Evolutionary conservation across 148 eudicot species (phyloP), one percentile per base, ranked within the genome.

Genomic region (Beta vulgaris): DNA sequence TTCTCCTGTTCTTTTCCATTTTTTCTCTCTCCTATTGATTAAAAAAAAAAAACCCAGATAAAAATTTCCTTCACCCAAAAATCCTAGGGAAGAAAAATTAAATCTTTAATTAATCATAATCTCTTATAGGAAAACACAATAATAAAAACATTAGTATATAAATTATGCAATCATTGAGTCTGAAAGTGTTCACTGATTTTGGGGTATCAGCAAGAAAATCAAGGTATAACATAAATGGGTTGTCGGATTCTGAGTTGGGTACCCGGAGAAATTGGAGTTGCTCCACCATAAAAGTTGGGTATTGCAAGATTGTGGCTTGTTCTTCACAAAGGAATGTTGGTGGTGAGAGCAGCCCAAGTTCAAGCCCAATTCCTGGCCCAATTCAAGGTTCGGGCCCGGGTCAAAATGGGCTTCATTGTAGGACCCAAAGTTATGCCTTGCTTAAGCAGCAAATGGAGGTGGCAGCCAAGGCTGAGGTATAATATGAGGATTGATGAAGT

Each of bases 391-490:
- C 78, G 76, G 53, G 16, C 12, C 71, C 42, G 35, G 71, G 35
- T 40, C 53, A 42, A 25, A 77, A 75, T 48, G 86, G 93, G 75
- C 65, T 72, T 49, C 68, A 87, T 3, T 83, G 89, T 31, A 65
- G 96, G 60, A 91, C 86, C 76, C 93, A 92, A 73, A 88, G 88
- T 25, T 92, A 95, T 82, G 96, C 92, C 72, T 60, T 92, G 72
- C 82, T 95, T 86, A 95, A 92, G 81, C 99, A 90, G 71, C 89
- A 91, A 76, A 81, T 95, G 99, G 96, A 92, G 80, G 91, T 95
- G 11, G 99, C 99, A 43, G 90, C 97, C 5, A 91, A 95, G 84
- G 85, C 96, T 37, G 99, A 95, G 96, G 99, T 91, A 10, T 36
- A 7, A 1, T n/a, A n/a, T n/a, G n/a, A n/a, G n/a, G n/a, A 9